Conservation (phyloP, 164 flowering plant genomes). For the Vitis vinifera region DNA sequence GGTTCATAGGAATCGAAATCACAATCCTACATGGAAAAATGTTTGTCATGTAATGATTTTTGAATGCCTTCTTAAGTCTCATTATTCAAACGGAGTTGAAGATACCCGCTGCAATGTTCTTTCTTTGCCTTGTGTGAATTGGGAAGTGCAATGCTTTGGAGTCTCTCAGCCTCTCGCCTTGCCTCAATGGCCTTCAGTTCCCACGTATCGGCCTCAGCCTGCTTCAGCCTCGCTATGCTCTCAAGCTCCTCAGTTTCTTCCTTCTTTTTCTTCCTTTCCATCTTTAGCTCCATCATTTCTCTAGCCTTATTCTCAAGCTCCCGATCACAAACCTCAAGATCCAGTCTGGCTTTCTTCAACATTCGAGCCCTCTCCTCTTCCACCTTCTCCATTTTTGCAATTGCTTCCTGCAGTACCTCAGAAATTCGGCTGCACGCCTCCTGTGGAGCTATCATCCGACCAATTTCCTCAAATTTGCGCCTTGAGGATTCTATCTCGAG, state of each 20-base stretch:
- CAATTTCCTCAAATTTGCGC: slow-evolving; percentile 66
- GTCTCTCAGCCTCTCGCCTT: slow-evolving; percentile 89
- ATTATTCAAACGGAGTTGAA: slow-evolving; percentile 64
- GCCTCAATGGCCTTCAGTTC: slow-evolving; percentile 95
- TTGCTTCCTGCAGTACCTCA: slow-evolving; percentile 95
- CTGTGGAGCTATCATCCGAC: slow-evolving; percentile 78
- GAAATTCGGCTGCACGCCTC: slow-evolving; percentile 92
- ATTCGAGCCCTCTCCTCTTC: slow-evolving; percentile 86
- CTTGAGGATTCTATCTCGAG: slow-evolving; percentile 70
- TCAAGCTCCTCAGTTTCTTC: slow-evolving; percentile 87
- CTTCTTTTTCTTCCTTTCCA: slow-evolving; percentile 79
- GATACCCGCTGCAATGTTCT: slow-evolving; percentile 84
- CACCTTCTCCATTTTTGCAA: slow-evolving; percentile 92
- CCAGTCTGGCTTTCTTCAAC: slow-evolving; percentile 77
- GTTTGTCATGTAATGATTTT: too few relatives aligned
- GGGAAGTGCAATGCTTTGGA: slow-evolving; percentile 79
- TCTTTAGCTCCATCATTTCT: slow-evolving; percentile 71
- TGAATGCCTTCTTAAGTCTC: too few relatives aligned
- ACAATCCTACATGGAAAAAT: too few relatives aligned
- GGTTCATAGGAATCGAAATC: too few relatives aligned
- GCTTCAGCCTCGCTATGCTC: slow-evolving; percentile 82
- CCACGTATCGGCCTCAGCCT: slow-evolving; percentile 98
- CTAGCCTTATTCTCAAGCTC: slow-evolving; percentile 86
- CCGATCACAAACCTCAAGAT: slow-evolving; percentile 80
- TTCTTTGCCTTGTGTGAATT: slow-evolving; percentile 87